These are phyloP conservation scores for Russula earlei DNA, from an alignment of 768 basidiomycete genomes.

Conservation along the genomic window DNA sequence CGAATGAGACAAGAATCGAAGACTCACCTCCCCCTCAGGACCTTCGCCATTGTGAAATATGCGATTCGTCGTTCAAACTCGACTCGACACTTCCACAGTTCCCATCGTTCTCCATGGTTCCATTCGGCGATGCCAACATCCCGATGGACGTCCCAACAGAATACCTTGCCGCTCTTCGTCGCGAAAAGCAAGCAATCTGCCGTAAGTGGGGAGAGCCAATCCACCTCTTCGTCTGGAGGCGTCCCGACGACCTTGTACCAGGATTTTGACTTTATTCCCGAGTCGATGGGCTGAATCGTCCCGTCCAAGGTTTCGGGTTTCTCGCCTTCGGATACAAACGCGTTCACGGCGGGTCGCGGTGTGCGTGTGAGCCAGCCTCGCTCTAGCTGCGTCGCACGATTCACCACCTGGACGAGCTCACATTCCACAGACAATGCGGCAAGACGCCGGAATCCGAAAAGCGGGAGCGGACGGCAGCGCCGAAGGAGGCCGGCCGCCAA, in stretches of 20 bases:
- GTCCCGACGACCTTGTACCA: slow-evolving; percentile 67
- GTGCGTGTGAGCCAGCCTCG: too few species aligned
- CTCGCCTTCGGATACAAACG: slow-evolving; percentile 20
- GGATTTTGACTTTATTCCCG: slow-evolving; percentile 26
- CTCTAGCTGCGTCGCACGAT: slow-evolving; percentile 54
- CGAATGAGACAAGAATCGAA: too few species aligned
- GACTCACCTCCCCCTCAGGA: too few species aligned
- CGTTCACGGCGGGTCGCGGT: slow-evolving; percentile 40
- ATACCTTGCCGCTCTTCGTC: slow-evolving; percentile 64
- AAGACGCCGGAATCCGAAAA: slow-evolving; percentile 60
- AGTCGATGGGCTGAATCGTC: slow-evolving; percentile 1
- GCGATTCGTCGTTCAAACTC: too few species aligned
- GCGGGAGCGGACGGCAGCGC: slow-evolving; percentile 57
- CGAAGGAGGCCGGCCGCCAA: slow-evolving; percentile 53
- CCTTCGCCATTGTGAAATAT: too few species aligned
- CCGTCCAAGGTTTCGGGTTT: not conserved
- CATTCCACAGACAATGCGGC: slow-evolving; percentile 54
- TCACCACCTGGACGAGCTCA: slow-evolving; percentile 52
- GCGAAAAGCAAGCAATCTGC: slow-evolving; percentile 66
- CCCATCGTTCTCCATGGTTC: too few species aligned
- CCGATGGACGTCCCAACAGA: slow-evolving; percentile 64
- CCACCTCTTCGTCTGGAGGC: too few species aligned
- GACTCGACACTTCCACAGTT: too few species aligned
- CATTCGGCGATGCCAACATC: too few species aligned
- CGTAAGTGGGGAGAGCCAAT: slow-evolving; percentile 66